phyloP scores from a whole-genome alignment of 2,329 filamentous ascomycete species.

The Dryadomyces quercus-mongolicae region DNA sequence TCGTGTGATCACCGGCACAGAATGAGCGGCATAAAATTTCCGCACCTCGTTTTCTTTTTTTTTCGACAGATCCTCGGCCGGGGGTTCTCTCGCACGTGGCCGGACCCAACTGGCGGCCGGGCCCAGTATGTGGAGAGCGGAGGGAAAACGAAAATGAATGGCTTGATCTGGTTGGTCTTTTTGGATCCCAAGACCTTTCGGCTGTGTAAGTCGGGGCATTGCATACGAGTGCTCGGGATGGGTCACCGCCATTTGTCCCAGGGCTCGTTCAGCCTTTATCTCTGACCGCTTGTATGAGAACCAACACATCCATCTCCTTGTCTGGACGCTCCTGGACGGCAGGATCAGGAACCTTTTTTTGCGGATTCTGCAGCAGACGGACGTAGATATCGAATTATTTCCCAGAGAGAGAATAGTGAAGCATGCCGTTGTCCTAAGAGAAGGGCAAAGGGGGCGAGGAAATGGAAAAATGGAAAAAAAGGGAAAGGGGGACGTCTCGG shows the following conservation, averaged over 20 bases:
- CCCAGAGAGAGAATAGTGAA: too few relatives aligned
- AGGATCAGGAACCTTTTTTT: too few relatives aligned
- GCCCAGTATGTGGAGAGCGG: neutral
- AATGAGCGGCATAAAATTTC: neutral
- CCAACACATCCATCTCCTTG: too few relatives aligned
- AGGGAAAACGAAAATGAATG: neutral
- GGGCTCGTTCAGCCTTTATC: too few relatives aligned
- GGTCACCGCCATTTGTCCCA: constrained; percentile 1
- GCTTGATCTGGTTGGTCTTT: neutral
- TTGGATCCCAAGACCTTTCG: neutral
- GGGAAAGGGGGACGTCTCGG: too few relatives aligned
- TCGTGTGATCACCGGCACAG: neutral
- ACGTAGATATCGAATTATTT: too few relatives aligned
- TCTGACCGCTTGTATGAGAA: too few relatives aligned
- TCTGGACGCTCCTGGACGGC: too few relatives aligned
- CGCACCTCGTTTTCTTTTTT: too few relatives aligned
- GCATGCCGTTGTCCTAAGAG: neutral
- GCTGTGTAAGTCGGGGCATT: neutral
- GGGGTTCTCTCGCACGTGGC: neutral
- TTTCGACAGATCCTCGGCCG: neutral
- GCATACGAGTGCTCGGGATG: neutral
- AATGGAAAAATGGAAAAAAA: neutral
- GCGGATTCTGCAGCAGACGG: too few relatives aligned
- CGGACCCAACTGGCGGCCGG: neutral
- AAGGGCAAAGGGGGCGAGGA: neutral